A percentile compares a stretch with the other conserved stretches of the same genome.
Evolutionary conservation across 441 rosid genomes (phyloP).

Genomic region (Macaranga tanarius): DNA sequence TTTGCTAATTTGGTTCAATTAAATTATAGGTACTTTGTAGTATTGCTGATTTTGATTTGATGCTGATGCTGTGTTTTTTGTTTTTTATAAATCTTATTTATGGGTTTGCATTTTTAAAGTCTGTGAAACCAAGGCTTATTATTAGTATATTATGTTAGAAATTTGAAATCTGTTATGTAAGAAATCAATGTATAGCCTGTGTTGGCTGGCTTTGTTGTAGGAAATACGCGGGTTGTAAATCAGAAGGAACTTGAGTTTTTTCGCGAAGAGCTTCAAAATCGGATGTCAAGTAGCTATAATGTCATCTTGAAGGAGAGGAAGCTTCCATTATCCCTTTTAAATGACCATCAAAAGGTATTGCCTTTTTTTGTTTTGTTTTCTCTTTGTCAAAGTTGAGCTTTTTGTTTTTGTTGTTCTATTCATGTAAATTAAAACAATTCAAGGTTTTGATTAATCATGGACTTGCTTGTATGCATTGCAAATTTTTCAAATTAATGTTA

Average conservation of each 20-base stretch:
- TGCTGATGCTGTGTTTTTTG: no score
- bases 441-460: background rate
- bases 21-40: no score
- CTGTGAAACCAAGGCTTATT: no score
- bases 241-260: constrained; percentile 78
- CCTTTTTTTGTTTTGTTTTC: background rate
- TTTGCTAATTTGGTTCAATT: no score
- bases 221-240: constrained; percentile 72
- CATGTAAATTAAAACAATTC: background rate
- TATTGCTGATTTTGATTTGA: background rate
- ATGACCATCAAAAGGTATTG: constrained; percentile 69
- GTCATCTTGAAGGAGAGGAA: constrained; percentile 80
- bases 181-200: background rate
- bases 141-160: no score
- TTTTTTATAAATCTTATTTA: no score
- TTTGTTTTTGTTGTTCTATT: background rate
- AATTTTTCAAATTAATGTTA: background rate
- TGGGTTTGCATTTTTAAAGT: no score
- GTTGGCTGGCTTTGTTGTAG: constrained; percentile 30
- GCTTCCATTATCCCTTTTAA: constrained; percentile 77
- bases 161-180: no score
- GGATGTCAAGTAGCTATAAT: constrained; percentile 67
- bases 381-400: no score
- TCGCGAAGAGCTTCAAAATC: constrained; percentile 67
- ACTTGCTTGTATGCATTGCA: background rate